These are phyloP conservation scores for Kwoniella europaea DNA, from an alignment of 768 basidiomycete genomes.

Conservation along the genomic window DNA sequence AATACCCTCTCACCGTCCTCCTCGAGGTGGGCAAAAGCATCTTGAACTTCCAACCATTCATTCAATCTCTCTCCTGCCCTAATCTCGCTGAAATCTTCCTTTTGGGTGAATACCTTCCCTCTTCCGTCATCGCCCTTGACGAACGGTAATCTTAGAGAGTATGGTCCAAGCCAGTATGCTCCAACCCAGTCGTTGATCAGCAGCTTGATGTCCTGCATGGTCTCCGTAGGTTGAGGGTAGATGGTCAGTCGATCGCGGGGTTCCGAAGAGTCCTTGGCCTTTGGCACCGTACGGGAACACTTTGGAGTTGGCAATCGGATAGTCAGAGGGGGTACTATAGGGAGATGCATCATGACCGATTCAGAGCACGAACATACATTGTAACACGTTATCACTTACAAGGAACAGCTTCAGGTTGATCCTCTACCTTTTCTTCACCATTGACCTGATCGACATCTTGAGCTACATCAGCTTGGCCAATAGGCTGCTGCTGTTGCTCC, in stretches of 20 bases:
- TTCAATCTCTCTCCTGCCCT: conserved; percentile 56
- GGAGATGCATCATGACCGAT: too few species aligned
- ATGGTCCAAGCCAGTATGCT: conserved; percentile 61
- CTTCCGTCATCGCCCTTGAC: conserved; percentile 32
- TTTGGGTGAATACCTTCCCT: conserved; percentile 44
- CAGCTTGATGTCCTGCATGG: conserved; percentile 58
- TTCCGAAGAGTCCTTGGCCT: conserved; percentile 22
- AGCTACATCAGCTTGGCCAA: conserved; percentile 9
- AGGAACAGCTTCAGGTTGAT: conserved; percentile 13
- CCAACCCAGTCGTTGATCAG: conserved; percentile 59
- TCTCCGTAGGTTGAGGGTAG: conserved; percentile 55
- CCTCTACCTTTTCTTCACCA: conserved; percentile 21
- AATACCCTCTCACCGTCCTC: conserved; percentile 56
- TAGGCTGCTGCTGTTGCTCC: conserved; percentile 18
- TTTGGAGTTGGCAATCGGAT: conserved; percentile 50
- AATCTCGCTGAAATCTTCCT: conserved; percentile 48
- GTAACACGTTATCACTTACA: neutral
- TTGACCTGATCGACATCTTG: conserved; percentile 21
- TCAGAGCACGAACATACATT: neutral
- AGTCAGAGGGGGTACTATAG: conserved; percentile 47
- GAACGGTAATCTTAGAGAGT: conserved; percentile 55
- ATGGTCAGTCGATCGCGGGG: conserved; percentile 38
- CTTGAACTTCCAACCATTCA: conserved; percentile 60
- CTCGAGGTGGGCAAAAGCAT: conserved; percentile 57
- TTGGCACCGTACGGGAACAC: conserved; percentile 48